These are phyloP conservation scores for Phytophthora sansomeana DNA, from an alignment of 352 stramenopile species.

Conservation along the genomic window DNA sequence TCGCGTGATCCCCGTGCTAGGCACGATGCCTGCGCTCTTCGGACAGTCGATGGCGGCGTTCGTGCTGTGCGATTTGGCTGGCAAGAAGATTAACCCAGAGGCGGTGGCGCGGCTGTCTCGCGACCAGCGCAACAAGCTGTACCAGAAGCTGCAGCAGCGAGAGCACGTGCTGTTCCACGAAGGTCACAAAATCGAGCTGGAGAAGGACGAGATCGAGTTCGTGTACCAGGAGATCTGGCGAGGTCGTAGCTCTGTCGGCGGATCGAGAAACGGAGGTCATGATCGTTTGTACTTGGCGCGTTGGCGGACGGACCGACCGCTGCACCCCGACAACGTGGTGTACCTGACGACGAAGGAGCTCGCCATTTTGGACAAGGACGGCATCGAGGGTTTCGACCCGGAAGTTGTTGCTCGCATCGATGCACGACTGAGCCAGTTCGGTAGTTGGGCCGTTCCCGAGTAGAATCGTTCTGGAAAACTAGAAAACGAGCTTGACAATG, in stretches of 20 bases:
- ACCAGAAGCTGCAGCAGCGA: slow-evolving; percentile 83
- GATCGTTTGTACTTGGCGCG: slow-evolving; percentile 87
- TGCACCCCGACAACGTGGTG: slow-evolving; percentile 88
- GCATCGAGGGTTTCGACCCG: slow-evolving; percentile 72
- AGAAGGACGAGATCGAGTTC: slow-evolving; percentile 91
- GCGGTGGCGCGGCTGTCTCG: slow-evolving; percentile 72
- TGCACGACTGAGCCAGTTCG: slow-evolving; percentile 65
- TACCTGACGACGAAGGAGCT: slow-evolving; percentile 89
- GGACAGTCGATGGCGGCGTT: slow-evolving; percentile 96
- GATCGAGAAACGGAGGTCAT: slow-evolving; percentile 72
- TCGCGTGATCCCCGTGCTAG: slow-evolving; percentile 96
- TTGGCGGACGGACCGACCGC: slow-evolving; percentile 73
- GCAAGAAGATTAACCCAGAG: slow-evolving; percentile 89
- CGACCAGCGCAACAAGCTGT: slow-evolving; percentile 89
- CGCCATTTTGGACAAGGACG: slow-evolving; percentile 59
- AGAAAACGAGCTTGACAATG: slow-evolving; percentile 15
- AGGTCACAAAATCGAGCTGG: slow-evolving; percentile 65
- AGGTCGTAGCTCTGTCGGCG: slow-evolving; percentile 75
- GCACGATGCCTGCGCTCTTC: slow-evolving; percentile 96
- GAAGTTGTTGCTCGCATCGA: slow-evolving; percentile 77
- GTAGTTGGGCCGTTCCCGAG: slow-evolving; percentile 53
- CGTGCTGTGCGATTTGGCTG: slow-evolving; percentile 94
- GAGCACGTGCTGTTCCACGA: slow-evolving; percentile 72
- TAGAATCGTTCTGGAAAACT: slow-evolving; percentile 21
- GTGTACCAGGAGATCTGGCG: slow-evolving; percentile 90